A percentile compares a stretch with the other conserved stretches of the same genome.
These are phyloP conservation scores for Phylloboletellus chloephorus DNA, from an alignment of 1,284 basidiomycete genomes.

Conservation along the genomic window DNA sequence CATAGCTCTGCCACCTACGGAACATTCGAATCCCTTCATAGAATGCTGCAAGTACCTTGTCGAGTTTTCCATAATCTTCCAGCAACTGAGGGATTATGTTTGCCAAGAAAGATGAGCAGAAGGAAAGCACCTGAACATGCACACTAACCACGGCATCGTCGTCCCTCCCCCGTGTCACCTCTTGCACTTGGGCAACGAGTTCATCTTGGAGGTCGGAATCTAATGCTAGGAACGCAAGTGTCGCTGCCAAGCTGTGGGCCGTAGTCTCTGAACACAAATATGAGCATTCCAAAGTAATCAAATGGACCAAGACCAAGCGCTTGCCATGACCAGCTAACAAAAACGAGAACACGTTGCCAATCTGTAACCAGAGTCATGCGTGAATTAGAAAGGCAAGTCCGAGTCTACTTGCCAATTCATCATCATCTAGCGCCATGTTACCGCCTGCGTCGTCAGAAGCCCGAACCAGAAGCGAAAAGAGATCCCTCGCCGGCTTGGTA, in stretches of 20 bases:
- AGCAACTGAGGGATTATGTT: constrained; percentile 30
- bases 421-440: constrained; percentile 41
- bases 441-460: constrained; percentile 44
- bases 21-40: constrained; percentile 43
- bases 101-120: background rate
- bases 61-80: constrained; percentile 41
- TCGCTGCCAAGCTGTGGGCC: constrained; percentile 43
- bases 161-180: constrained; percentile 35
- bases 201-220: constrained; percentile 45
- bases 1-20: constrained; percentile 33
- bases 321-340: constrained; percentile 54
- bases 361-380: constrained; percentile 28
- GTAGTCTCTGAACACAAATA: constrained; percentile 42
- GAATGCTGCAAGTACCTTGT: constrained; percentile 43
- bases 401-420: constrained; percentile 40
- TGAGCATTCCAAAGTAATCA: background rate
- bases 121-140: background rate
- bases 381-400: background rate
- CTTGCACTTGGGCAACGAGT: constrained; percentile 39
- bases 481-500: constrained; percentile 30
- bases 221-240: constrained; percentile 42
- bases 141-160: constrained; percentile 38
- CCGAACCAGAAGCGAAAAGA: constrained; percentile 45
- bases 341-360: constrained; percentile 50
- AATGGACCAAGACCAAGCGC: constrained; percentile 5